These are phyloP conservation scores for Leptodermis oblonga DNA, from an alignment of 257 asterid genomes.

Conservation along the genomic window DNA sequence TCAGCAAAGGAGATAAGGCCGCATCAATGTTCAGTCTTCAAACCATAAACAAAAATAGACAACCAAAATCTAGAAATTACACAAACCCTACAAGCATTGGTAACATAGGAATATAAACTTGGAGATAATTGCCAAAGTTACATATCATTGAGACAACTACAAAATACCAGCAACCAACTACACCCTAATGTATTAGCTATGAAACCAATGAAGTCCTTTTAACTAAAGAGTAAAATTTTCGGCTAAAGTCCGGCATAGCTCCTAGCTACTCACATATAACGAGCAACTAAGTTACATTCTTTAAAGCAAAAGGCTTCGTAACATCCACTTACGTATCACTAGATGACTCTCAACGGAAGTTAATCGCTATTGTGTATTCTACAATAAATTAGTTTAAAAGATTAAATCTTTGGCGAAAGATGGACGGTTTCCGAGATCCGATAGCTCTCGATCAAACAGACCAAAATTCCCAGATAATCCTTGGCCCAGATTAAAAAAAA, in stretches of 20 bases:
- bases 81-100: neutral
- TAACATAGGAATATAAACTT: neutral
- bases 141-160: neutral
- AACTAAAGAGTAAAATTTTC: no score
- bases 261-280: neutral
- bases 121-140: neutral
- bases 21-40: neutral
- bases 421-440: conserved; percentile 14
- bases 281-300: neutral
- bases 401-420: neutral
- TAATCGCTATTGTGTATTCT: neutral
- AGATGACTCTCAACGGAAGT: neutral
- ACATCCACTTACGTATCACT: neutral
- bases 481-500: neutral
- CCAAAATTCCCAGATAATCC: neutral
- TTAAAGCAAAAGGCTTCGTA: neutral
- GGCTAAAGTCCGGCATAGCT: neutral
- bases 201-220: no score
- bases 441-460: neutral
- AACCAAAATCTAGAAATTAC: neutral
- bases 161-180: neutral
- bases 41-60: neutral
- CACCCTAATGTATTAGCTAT: no score
- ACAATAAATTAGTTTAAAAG: neutral
- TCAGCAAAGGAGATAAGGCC: neutral